Base-by-base conservation (phyloP, 768 basidiomycete genomes). In the Pleurotus ostreatus region DNA sequence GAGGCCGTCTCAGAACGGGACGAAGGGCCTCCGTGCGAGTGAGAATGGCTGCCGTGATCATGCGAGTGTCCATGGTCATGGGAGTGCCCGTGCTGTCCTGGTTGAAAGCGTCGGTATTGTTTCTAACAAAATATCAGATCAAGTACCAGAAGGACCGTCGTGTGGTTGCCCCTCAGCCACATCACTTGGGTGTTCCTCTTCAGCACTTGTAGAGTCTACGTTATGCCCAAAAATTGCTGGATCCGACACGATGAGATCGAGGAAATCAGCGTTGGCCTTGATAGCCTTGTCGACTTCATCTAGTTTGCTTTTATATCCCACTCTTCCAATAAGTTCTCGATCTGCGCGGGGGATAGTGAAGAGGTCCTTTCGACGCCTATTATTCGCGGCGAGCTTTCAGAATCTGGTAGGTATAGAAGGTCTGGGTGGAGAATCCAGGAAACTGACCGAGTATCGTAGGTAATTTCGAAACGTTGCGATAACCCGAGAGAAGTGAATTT, bases 231-330 rank as follows among this genome's bases (percentile, higher is more conserved):
- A 95, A 23, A 96, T 92, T 62, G 87, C 86, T 0, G 92, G 89
- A 69, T 89, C 79, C 12, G 81, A 84, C 9, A 92, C 84, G 60
- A 96, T 86, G 59, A 80, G 73, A 3, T 78, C 74, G 56, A 96
- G 67, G 67, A 98, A 94, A 44, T 86, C 75, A 1, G 90, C 86
- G 63, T 96, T 97, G 49, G 75, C 82, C 49, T 82, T 69, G 61
- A 97, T 95, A 7, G 90, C 89, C 6, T 81, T 74, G 70, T 98
- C 94, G 11, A 92, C 87, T 23, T 79, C 83, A 30, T 86, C 80
- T 0, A 98, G 78, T 66, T 93, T 94, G 57, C 83, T 74, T 61
- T 86, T 83, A 68, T 91, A 95, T 5, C 91, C 90, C 4, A 95
- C 67, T 11, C 65, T 61, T 12, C 82, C 78, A 1, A 96, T 76